Percentiles rank a stretch among this genome's conserved stretches.
phyloP scores from a whole-genome alignment of 2,329 filamentous ascomycete species.

The Setomelanomma holmii region DNA sequence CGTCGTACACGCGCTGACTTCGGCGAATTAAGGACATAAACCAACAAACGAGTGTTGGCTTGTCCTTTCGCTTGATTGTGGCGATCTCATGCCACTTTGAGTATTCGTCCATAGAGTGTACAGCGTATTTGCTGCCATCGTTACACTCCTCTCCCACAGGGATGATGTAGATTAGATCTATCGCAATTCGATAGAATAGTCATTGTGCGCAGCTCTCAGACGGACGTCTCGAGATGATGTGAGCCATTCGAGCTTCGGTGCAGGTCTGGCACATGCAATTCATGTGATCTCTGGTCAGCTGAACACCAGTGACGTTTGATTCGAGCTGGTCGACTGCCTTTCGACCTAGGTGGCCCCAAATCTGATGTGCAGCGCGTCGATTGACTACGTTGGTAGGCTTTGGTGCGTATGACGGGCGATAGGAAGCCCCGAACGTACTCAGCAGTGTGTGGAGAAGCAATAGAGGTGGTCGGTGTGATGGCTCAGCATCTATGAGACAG shows the following conservation, averaged over 20 bases:
- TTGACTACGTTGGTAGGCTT: neutral
- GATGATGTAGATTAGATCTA: neutral
- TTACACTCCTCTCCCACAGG: neutral
- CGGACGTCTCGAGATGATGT: neutral
- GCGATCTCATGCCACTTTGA: too few species aligned
- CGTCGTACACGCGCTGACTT: neutral
- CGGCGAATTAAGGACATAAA: neutral
- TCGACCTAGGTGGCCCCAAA: neutral
- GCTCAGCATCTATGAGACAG: too few species aligned
- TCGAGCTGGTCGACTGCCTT: neutral
- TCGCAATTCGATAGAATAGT: too few species aligned
- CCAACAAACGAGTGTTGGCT: neutral
- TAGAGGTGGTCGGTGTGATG: neutral
- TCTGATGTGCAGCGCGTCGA: neutral
- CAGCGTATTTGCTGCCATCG: neutral
- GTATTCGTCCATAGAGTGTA: neutral
- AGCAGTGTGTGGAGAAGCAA: neutral
- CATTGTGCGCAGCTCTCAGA: neutral
- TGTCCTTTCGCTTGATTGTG: neutral
- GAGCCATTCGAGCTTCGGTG: neutral
- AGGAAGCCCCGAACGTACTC: neutral
- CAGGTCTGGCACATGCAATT: neutral
- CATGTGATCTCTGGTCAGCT: neutral
- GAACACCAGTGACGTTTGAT: neutral
- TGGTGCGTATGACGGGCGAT: too few species aligned